These are phyloP conservation scores for Yarrowia sp. DNA, from an alignment of 805 yeast genomes.

Conservation along the genomic window DNA sequence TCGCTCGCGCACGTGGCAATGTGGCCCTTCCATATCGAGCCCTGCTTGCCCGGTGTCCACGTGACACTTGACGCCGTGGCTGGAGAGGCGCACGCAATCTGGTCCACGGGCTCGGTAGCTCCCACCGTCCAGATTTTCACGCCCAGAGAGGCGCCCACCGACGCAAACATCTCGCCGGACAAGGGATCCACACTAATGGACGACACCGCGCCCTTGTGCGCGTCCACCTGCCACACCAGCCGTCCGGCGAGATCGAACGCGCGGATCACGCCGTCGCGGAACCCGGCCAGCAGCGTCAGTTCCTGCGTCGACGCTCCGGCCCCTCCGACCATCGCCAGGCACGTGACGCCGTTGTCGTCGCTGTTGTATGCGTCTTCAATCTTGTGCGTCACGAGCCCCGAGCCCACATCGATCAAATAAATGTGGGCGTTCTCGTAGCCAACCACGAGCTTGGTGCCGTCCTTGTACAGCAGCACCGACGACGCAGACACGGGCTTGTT, in stretches of 20 bases:
- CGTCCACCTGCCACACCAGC: conserved; percentile 25
- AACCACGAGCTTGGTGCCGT: conserved; percentile 42
- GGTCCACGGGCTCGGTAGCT: conserved; percentile 22
- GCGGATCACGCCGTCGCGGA: conserved; percentile 41
- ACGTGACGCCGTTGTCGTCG: conserved; percentile 24
- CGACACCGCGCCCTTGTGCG: conserved; percentile 35
- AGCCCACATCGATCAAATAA: conserved; percentile 42
- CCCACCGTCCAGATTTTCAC: conserved; percentile 36
- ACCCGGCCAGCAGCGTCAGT: conserved; percentile 39
- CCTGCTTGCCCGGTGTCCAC: conserved; percentile 9
- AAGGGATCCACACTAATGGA: conserved; percentile 20
- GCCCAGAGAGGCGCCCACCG: conserved; percentile 19
- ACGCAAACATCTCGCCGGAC: conserved; percentile 18
- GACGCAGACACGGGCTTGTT: conserved; percentile 33
- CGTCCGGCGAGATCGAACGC: conserved; percentile 40
- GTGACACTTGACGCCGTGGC: conserved; percentile 25
- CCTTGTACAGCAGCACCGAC: conserved; percentile 28
- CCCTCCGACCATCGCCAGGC: conserved; percentile 16
- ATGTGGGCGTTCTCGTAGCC: conserved; percentile 43
- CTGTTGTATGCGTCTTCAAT: conserved; percentile 38
- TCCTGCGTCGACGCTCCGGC: conserved; percentile 16
- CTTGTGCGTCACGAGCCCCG: conserved; percentile 39
- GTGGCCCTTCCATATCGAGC: conserved; percentile 35
- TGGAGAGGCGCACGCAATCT: conserved; percentile 30
- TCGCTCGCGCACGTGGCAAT: conserved; percentile 36